Conservation (phyloP, 768 basidiomycete genomes). For the Kwoniella heveanensis region DNA sequence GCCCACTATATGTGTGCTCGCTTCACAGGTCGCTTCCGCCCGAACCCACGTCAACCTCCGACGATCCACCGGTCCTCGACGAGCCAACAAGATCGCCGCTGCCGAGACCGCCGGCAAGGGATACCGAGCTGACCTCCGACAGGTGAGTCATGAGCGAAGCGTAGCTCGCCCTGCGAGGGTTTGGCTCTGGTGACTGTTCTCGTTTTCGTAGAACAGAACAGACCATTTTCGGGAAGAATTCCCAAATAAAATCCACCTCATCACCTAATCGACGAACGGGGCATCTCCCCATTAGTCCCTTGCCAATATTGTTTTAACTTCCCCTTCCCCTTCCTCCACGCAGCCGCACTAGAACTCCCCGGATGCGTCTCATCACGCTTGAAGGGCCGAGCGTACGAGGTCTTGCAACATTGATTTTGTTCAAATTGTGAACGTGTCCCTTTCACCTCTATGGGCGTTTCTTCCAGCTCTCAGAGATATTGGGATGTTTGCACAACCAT, state of each 20-base stretch:
- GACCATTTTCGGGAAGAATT: no score
- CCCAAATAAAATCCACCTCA: no score
- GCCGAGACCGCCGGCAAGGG: conserved; percentile 54
- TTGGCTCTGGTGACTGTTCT: no score
- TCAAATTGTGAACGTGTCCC: not conserved
- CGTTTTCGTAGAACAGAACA: no score
- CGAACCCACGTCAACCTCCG: conserved; percentile 44
- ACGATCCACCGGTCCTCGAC: conserved; percentile 47
- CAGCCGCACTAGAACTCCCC: conserved; percentile 51
- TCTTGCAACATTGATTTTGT: conserved; percentile 32
- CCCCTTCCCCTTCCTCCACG: conserved; percentile 11
- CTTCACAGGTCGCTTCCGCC: conserved; percentile 45
- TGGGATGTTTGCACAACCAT: not conserved
- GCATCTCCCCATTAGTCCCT: no score
- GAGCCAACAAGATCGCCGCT: conserved; percentile 55
- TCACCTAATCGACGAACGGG: no score
- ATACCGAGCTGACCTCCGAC: conserved; percentile 55
- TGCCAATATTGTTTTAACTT: no score
- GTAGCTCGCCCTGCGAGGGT: no score
- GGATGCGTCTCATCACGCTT: conserved; percentile 33
- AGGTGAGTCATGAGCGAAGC: conserved; percentile 45
- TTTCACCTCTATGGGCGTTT: not conserved
- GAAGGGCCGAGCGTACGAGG: conserved; percentile 50
- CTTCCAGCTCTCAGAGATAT: not conserved
- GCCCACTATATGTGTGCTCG: not conserved